These are phyloP conservation scores for Beta vulgaris DNA, from an alignment of 148 eudicot species.

Conservation along the genomic window DNA sequence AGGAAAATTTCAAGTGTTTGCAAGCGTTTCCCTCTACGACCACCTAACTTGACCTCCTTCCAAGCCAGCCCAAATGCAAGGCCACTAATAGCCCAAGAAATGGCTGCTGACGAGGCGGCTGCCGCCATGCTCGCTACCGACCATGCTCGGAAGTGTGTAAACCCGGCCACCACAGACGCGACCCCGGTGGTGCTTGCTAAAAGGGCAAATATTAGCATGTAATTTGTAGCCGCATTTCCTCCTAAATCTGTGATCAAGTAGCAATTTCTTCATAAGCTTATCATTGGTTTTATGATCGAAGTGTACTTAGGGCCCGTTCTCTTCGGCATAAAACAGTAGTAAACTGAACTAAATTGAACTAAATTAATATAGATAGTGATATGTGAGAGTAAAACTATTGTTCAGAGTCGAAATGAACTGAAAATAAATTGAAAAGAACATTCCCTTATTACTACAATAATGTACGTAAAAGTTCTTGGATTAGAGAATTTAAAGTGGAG, in stretches of 20 bases:
- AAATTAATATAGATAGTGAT: no score
- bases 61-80: conserved; percentile 76
- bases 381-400: no score
- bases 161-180: conserved; percentile 47
- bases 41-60: conserved; percentile 76
- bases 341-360: no score
- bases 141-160: conserved; percentile 57
- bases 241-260: conserved; percentile 50
- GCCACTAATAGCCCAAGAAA: conserved; percentile 50
- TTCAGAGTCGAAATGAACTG: no score
- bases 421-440: no score
- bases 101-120: conserved; percentile 51
- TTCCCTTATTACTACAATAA: no score
- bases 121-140: conserved; percentile 43
- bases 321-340: no score
- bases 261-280: neutral
- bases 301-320: no score
- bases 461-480: no score
- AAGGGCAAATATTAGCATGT: conserved; percentile 56
- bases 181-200: conserved; percentile 48
- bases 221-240: conserved; percentile 67
- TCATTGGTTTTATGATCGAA: no score
- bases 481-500: no score
- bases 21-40: conserved; percentile 69
- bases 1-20: conserved; percentile 60